These are phyloP conservation scores for Spirogloea muscicola DNA, from an alignment of 139 green algal species.

Conservation along the genomic window DNA sequence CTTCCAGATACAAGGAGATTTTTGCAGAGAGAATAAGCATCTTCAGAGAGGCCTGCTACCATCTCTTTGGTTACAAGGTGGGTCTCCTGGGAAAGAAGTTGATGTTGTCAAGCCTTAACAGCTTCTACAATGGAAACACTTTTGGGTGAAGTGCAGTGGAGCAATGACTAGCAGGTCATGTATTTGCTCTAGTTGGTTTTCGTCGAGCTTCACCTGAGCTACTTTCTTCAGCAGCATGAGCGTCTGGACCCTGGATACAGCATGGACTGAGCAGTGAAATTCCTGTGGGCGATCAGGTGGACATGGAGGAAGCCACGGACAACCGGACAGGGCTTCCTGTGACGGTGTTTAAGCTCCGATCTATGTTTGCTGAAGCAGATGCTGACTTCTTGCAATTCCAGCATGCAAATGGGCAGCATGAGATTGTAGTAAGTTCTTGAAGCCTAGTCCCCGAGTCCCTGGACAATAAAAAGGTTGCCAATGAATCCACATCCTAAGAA, in stretches of 20 bases:
- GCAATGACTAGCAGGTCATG: no score
- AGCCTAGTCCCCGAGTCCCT: no score
- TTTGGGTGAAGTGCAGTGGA: no score
- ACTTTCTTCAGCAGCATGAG: background rate
- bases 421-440: no score
- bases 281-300: background rate
- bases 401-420: background rate
- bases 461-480: no score
- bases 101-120: background rate
- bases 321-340: background rate
- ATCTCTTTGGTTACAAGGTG: conserved; percentile 69
- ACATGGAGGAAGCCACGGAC: background rate
- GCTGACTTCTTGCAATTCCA: background rate
- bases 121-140: background rate
- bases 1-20: conserved; percentile 3
- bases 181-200: background rate
- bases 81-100: background rate
- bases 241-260: background rate
- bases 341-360: background rate
- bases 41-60: conserved; percentile 67
- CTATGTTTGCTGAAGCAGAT: background rate
- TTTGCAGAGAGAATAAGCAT: conserved; percentile 13
- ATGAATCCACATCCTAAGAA: no score
- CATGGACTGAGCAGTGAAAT: background rate
- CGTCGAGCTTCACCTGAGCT: background rate